These are phyloP conservation scores for Suhomyces taliae DNA, from an alignment of 1,139 yeast genomes.

Conservation along the genomic window DNA sequence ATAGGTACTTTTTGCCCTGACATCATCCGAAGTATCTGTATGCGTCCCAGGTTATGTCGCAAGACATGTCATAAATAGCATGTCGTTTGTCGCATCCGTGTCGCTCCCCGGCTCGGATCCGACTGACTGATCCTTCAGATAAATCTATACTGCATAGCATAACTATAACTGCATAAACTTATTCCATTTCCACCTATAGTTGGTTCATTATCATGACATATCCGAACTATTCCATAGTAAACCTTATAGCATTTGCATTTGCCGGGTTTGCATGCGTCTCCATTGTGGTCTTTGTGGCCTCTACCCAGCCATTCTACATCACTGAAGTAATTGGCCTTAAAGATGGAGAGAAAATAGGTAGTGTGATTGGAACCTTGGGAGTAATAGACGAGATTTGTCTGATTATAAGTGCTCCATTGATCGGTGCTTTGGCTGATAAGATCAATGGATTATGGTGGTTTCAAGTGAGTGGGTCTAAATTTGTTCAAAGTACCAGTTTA, in stretches of 20 bases:
- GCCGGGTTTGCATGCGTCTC: constrained; percentile 55
- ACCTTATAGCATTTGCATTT: constrained; percentile 21
- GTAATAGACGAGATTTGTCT: constrained; percentile 62
- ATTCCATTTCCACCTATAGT: no score
- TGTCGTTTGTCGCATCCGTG: background rate
- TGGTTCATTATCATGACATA: constrained; percentile 1
- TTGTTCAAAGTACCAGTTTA: constrained; percentile 52
- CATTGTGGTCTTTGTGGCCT: constrained; percentile 62
- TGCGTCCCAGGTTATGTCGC: no score
- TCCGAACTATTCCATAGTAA: constrained; percentile 12
- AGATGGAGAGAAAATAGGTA: constrained; percentile 47
- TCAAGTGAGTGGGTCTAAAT: constrained; percentile 48
- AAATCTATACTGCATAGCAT: background rate
- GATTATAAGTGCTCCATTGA: constrained; percentile 56
- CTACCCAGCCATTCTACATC: constrained; percentile 69
- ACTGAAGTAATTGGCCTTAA: constrained; percentile 52
- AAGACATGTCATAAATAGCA: no score
- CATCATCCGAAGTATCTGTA: no score
- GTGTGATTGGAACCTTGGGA: constrained; percentile 59
- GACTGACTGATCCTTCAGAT: constrained; percentile 4
- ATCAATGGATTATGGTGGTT: constrained; percentile 22
- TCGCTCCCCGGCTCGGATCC: background rate
- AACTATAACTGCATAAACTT: no score
- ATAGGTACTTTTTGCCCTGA: no score
- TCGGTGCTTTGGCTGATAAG: constrained; percentile 65